Evolutionary conservation across 257 asterid genomes (phyloP), one percentile per base, ranked within the genome.

Genomic region (Fraxinus pennsylvanica): DNA sequence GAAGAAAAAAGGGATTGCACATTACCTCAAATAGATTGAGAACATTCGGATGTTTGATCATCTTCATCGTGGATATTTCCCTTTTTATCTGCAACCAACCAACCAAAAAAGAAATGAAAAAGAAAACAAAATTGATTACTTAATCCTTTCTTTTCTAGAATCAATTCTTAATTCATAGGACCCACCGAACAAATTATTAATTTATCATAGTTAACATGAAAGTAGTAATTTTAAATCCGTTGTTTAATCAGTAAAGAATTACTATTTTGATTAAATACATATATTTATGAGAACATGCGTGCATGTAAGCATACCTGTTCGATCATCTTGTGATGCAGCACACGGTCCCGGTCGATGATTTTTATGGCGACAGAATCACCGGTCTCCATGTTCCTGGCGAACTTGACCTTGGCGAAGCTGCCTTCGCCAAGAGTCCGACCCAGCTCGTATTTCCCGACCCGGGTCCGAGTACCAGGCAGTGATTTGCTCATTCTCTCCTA

Each of bases 1-100:
- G 33, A 59, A 52, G 69, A 38, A 68, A 14, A 3, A 35, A 78
- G 39, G 32, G 68, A 41, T 1, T 36, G 17, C 50, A 25, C 52
- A 39, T 35, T 80, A 92, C 97, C 96, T 92, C 96, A 71, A 82
- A 82, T 69, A 92, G 85, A 74, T 85, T 87, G 5, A 92, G 80
- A 85, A 92, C 95, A 84, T 91, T 91, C 2, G 97, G 96, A 83
- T 92, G 97, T 79, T 85, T 91, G 86, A 92, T 89, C 91, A 92
- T 79, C 90, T 92, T 92, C 96, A 89, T 92, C 47, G 94, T 91
- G 35, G 96, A 89, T 78, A 92, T 92, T 82, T 92, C 96, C 77
- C 96, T 86, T 83, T 92, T 91, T 61, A 91, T 92, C 97, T 89
- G 92, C 76, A 43, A n/a, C 12, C 8, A 76, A 27, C 32, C 32